Conservation (phyloP, 306 rosid species). For the Pterocarpus macrocarpus region DNA sequence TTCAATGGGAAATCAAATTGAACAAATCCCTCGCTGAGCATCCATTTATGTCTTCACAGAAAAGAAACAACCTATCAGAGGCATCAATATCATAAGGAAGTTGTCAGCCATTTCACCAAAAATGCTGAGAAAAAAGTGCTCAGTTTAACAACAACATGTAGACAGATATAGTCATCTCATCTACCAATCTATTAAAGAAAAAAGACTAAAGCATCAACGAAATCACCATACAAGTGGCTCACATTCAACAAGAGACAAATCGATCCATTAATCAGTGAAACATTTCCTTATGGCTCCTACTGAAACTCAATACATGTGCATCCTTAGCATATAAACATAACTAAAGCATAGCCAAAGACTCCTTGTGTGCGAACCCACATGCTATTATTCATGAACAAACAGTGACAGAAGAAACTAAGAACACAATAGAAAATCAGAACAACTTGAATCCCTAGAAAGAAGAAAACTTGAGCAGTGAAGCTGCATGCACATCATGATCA, state of each 20-base stretch:
- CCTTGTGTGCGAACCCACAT: constrained; percentile 4
- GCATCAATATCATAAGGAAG: constrained; percentile 39
- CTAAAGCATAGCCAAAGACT: constrained; percentile 18
- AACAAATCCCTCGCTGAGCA: constrained; percentile 48
- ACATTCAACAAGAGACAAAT: constrained; percentile 30
- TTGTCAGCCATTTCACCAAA: constrained; percentile 43
- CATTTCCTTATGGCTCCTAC: background rate
- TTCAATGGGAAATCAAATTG: constrained; percentile 53
- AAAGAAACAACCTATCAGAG: constrained; percentile 45
- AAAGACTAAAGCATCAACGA: constrained; percentile 11
- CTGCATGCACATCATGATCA: constrained; percentile 58
- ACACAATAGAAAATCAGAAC: constrained; percentile 40
- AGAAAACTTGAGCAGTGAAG: constrained; percentile 20
- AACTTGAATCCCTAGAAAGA: constrained; percentile 10
- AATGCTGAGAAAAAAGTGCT: background rate
- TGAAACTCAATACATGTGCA: background rate
- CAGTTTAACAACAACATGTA: constrained; percentile 3
- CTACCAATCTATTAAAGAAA: constrained; percentile 15
- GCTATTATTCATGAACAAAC: constrained; percentile 40
- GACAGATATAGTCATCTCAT: constrained; percentile 20
- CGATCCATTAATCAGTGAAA: constrained; percentile 47
- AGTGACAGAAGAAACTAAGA: constrained; percentile 34
- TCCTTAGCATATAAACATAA: background rate
- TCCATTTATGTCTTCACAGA: constrained; percentile 46
- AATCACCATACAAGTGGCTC: constrained; percentile 30